These are phyloP conservation scores for Pseudisothecium myosuroides DNA, from an alignment of 225 moss, liverwort and hornwort species.

Conservation along the genomic window DNA sequence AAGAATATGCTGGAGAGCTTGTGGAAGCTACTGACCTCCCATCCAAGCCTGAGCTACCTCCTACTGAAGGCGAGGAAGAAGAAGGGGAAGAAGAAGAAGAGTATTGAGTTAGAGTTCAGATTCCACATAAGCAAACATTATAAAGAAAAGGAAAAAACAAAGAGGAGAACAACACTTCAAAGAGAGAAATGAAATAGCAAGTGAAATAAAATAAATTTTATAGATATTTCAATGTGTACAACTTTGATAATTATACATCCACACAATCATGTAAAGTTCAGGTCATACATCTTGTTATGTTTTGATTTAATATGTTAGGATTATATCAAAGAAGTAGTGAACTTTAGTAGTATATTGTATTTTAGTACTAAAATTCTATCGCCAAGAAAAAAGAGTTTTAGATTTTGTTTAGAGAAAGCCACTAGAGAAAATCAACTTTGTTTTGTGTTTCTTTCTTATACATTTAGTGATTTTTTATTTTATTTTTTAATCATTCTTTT, in stretches of 20 bases:
- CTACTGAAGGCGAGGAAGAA: conserved; percentile 16
- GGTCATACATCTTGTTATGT: not conserved
- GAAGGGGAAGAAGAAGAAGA: conserved; percentile 32
- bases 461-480: not conserved
- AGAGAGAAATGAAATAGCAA: too few species aligned
- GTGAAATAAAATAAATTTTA: too few species aligned
- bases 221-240: not conserved
- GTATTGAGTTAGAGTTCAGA: not conserved
- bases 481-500: not conserved
- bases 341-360: not conserved
- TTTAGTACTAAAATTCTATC: fast-evolving
- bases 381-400: not conserved
- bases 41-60: conserved; percentile 32
- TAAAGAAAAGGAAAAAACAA: not conserved
- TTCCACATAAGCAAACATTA: not conserved
- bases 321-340: not conserved
- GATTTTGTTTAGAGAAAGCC: not conserved
- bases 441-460: not conserved
- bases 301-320: not conserved
- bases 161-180: too few species aligned
- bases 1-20: conserved; percentile 42
- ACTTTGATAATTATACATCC: not conserved
- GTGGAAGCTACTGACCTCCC: conserved; percentile 76
- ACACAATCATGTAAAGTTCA: not conserved
- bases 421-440: not conserved